Evolutionary conservation across 306 rosid genomes (phyloP), one percentile per base, ranked within the genome.

Genomic region (Gynostemma pentaphyllum): DNA sequence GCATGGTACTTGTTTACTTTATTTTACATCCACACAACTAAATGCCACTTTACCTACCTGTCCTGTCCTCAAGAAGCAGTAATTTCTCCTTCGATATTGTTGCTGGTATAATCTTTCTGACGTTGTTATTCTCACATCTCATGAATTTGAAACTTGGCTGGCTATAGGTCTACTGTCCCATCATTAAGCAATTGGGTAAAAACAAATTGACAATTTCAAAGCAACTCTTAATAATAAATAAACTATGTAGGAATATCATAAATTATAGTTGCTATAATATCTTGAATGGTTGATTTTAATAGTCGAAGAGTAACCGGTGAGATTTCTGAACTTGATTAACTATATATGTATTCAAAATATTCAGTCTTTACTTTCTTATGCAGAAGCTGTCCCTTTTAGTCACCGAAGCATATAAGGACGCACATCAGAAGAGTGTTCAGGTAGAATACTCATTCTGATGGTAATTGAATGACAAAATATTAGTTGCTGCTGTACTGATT

Each of bases 331-430:
- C 7, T 32, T 39, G 66, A 4, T 40, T 40, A 39, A 40, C 40
- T 18, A 40, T 61, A 0, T 21, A 61, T n/a, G n/a, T 14, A 61
- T 42, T 51, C 47, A 18, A 32, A 70, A 23, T 30, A 60, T 57
- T 46, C 30, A 19, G 56, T 11, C 32, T 63, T 9, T 55, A 18
- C 12, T 24, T 45, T 68, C 52, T 11, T 9, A 49, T 72, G 81
- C 87, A 89, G 89, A 83, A 89, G 79, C 76, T 89, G 18, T 82
- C 92, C 11, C 85, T 82, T 79, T 71, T 87, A 77, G 70, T 87
- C 60, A 82, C 89, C 0, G 97, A 90, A 69, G 97, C 97, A 52
- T 87, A 90, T 79, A 80, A 77, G 64, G 90, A 90, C 61, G 97
- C 97, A 49, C 85, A 86, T 56, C 84, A 85, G 80, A 90, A 90